Conservation (phyloP, 306 rosid species). For the Ochetophila trinervis region DNA sequence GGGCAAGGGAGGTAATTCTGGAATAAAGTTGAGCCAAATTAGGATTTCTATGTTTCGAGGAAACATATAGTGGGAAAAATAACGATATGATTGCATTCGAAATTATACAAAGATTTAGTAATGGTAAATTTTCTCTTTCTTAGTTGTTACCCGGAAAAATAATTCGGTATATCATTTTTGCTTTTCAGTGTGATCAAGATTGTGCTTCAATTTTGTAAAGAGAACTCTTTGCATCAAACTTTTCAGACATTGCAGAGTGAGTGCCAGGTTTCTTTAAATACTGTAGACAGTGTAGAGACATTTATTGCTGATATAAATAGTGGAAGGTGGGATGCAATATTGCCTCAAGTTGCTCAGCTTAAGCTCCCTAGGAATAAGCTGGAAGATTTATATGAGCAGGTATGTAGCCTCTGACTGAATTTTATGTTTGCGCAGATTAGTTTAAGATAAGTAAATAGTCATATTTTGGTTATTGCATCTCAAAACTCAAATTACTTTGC, state of each 20-base stretch:
- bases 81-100: neutral
- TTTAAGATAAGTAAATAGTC: neutral
- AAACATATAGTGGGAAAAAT: no score
- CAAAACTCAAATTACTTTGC: neutral
- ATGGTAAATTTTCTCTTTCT: neutral
- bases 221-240: conserved; percentile 83
- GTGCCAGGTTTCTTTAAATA: conserved; percentile 95
- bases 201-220: conserved; percentile 98
- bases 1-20: no score
- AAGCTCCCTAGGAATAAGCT: conserved; percentile 91
- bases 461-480: neutral
- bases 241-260: conserved; percentile 91
- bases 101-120: neutral
- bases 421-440: neutral
- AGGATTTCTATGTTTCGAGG: no score
- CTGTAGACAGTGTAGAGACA: conserved; percentile 94
- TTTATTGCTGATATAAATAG: conserved; percentile 86
- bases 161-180: neutral
- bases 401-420: conserved; percentile 10
- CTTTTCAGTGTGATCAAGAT: conserved; percentile 84
- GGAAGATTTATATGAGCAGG: conserved; percentile 99
- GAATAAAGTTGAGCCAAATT: no score
- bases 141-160: neutral
- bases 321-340: conserved; percentile 94
- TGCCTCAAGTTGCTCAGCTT: conserved; percentile 96